phyloP scores from a whole-genome alignment of 2,329 filamentous ascomycete species.

The Magnaporthiopsis incrustans region DNA sequence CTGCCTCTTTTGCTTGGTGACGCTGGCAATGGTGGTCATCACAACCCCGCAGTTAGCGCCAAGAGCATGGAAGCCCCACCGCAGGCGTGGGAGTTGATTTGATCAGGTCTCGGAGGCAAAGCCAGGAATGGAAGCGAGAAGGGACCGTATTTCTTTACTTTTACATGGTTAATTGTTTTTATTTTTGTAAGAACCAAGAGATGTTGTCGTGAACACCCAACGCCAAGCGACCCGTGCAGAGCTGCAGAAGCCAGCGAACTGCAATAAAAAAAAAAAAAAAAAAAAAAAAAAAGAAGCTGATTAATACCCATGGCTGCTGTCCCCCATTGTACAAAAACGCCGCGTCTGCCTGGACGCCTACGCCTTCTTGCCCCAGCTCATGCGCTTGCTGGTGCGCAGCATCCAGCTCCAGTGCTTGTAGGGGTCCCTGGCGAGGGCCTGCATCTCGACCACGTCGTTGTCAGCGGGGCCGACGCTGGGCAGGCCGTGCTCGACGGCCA shows the following conservation, averaged over 20 bases:
- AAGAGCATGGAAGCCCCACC: background rate
- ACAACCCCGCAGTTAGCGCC: background rate
- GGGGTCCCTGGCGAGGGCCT: slow-evolving; percentile 23
- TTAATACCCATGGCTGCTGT: background rate
- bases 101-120: no score
- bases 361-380: slow-evolving; percentile 20
- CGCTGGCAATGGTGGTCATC: background rate
- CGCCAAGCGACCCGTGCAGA: background rate
- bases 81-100: background rate
- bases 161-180: background rate
- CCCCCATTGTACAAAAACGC: background rate
- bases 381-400: slow-evolving; percentile 23
- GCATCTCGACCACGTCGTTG: slow-evolving; percentile 27
- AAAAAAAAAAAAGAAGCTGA: background rate
- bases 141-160: background rate
- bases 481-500: slow-evolving; percentile 29
- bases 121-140: background rate
- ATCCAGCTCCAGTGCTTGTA: slow-evolving; percentile 33
- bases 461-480: slow-evolving; percentile 21
- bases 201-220: background rate
- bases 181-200: background rate
- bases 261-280: background rate
- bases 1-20: no score
- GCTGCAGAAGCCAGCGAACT: no score
- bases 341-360: slow-evolving; percentile 1